Evolutionary conservation across 2,329 filamentous ascomycete genomes (phyloP), one percentile per base, ranked within the genome.

Genomic region (Colletotrichum trifolii): DNA sequence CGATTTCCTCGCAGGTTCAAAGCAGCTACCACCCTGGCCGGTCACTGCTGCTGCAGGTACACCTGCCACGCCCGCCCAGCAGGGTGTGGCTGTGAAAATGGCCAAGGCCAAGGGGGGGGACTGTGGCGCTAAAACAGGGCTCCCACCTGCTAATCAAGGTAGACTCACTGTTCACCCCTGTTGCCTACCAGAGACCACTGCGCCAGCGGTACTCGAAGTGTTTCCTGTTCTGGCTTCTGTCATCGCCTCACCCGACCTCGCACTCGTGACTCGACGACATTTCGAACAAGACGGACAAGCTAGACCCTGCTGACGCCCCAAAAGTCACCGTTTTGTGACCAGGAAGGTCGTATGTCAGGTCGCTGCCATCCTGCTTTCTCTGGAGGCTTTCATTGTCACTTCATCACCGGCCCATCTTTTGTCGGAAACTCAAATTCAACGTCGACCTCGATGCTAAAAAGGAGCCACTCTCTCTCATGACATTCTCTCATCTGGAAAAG

Each of bases 191-290:
- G 46, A 55, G 62, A 62, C 50, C 52, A 35, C 62, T 60, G 57
- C 50, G 39, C 39, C 58, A 35, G 52, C 39, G 46, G 50, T 45
- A 60, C 34, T 64, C 39, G 55, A 25, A 64, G 35, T 61, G 57
- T 55, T 65, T 55, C 62, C 58, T 54, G 13, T 62, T 62, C 38
- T 60, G 57, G 56, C 45, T 36, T 46, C 49, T 49, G 54, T 56
- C 39, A 36, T 43, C 35, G 53, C 47, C 59, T 62, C 63, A 57
- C 63, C 63, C 58, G 63, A 66, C 63, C 63, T 63, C 53, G 63
- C 46, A 36, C 63, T 39, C 53, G 47, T 66, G 63, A 66, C 63
- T 57, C 52, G 59, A 53, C 53, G 42, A 65, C 36, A 25, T 42
- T 36, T 52, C 40, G n/a, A 53, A 65, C 42, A 49, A 52, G 53